phyloP scores from a whole-genome alignment of 106 monocot genomes.

The Narthecium ossifragum region DNA sequence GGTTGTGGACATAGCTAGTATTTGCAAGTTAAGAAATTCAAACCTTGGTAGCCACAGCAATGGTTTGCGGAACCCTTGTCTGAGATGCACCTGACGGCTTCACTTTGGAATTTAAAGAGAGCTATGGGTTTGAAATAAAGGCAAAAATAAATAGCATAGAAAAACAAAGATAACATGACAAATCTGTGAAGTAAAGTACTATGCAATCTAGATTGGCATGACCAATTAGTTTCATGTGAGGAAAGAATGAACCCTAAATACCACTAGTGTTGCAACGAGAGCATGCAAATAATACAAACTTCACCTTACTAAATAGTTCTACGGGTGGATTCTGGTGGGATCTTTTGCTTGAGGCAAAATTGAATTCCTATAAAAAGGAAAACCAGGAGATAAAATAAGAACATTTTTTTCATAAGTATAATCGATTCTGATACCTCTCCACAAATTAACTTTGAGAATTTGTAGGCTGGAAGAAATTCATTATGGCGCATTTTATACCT shows the following conservation, averaged over 20 bases:
- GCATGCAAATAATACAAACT: background rate
- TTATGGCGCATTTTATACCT: no score
- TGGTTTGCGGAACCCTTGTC: background rate
- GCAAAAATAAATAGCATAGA: background rate
- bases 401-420: no score
- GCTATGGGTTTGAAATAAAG: constrained; percentile 9
- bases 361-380: constrained; percentile 30
- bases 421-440: no score
- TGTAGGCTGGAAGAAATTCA: no score
- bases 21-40: background rate
- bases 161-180: no score
- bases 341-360: constrained; percentile 24
- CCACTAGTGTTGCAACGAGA: no score
- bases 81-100: constrained; percentile 1
- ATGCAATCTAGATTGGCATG: no score
- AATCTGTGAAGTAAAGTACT: no score
- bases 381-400: background rate
- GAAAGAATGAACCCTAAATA: no score
- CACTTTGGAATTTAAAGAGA: constrained; percentile 21
- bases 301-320: constrained; percentile 54
- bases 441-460: no score
- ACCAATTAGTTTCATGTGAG: no score
- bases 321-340: constrained; percentile 26
- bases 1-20: no score
- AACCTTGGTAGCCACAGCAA: constrained; percentile 17